Evolutionary conservation across 306 rosid genomes (phyloP), one percentile per base, ranked within the genome.

Genomic region (Glycine tomentella): DNA sequence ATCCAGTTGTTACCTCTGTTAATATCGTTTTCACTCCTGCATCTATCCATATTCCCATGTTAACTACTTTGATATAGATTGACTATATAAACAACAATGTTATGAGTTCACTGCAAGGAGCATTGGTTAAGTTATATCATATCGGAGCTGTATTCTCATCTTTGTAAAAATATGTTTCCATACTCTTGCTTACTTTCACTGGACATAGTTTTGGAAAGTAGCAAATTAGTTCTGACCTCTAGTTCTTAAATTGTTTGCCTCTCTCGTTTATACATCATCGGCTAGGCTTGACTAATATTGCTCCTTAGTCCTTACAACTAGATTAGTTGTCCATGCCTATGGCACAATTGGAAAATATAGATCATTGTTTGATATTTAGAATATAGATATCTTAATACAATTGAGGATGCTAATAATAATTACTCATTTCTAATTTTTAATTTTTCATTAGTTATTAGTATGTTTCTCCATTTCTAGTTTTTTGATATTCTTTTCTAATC

Each of bases 201-300:
- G 48, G 33, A 58, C 17, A 16, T 58, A 58, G 20, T 17, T 16
- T 56, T n/a, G 7, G 4, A 8, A 34, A 52, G 64, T 34, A 72
- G 53, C 77, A 49, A 61, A 59, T 17, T 46, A 45, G 53, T 15
- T 16, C 36, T 56, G 40, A 36, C 59, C 17, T 63, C 55, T 80
- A 66, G 15, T 42, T 31, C 48, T 73, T n/a, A 38, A 2, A 51
- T 31, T 38, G 11, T 40, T 40, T 40, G 44, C 44, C 44, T 40
- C 44, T 40, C 44, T 40, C 4, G 44, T 40, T 4, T 40, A 40
- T n/a, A 40, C 44, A 40, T 40, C 44, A 40, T 40, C 7, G 1
- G 44, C 44, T 40, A 40, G 44, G 44, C 44, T 0, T 7, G 1
- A 40, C 44, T 40, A 4, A 40, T 40, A 40, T 40, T 0, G 44